Conservation (phyloP, 2,329 filamentous ascomycete genomes). For the Catunica adiposa region DNA sequence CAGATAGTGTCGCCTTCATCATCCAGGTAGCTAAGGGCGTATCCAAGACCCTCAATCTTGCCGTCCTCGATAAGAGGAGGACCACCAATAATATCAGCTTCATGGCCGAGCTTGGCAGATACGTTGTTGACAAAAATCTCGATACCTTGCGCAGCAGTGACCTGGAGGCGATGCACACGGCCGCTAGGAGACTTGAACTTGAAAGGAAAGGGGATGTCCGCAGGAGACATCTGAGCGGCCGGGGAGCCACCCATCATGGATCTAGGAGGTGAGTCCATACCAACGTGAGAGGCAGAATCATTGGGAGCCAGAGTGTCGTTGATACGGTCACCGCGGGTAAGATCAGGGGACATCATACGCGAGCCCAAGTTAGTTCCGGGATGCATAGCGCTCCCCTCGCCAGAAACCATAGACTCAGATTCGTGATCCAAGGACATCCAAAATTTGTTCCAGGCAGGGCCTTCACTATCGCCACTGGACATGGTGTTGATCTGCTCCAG, state of each 20-base stretch:
- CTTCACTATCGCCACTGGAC: slow-evolving; percentile 73
- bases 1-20: slow-evolving; percentile 94
- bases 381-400: slow-evolving; percentile 52
- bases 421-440: slow-evolving; percentile 93
- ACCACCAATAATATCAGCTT: slow-evolving; percentile 73
- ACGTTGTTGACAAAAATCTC: slow-evolving; percentile 63
- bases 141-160: slow-evolving; percentile 65
- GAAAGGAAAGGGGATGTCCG: slow-evolving; percentile 80
- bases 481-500: slow-evolving; percentile 97
- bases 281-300: slow-evolving; percentile 87
- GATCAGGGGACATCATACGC: slow-evolving; percentile 67
- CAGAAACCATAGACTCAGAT: slow-evolving; percentile 91
- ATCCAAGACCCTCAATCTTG: slow-evolving; percentile 59
- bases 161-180: slow-evolving; percentile 81
- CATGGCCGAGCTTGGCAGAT: slow-evolving; percentile 65
- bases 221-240: slow-evolving; percentile 36
- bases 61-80: slow-evolving; percentile 63
- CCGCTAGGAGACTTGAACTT: slow-evolving; percentile 98
- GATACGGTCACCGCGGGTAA: slow-evolving; percentile 47
- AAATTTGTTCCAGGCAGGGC: slow-evolving; percentile 98
- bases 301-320: slow-evolving; percentile 75
- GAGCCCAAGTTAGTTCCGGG: slow-evolving; percentile 46
- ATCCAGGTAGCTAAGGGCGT: slow-evolving; percentile 87
- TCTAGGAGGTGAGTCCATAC: slow-evolving; percentile 58
- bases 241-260: slow-evolving; percentile 35